phyloP scores from a whole-genome alignment of 2,329 filamentous ascomycete species.

The Colletotrichum navitas region DNA sequence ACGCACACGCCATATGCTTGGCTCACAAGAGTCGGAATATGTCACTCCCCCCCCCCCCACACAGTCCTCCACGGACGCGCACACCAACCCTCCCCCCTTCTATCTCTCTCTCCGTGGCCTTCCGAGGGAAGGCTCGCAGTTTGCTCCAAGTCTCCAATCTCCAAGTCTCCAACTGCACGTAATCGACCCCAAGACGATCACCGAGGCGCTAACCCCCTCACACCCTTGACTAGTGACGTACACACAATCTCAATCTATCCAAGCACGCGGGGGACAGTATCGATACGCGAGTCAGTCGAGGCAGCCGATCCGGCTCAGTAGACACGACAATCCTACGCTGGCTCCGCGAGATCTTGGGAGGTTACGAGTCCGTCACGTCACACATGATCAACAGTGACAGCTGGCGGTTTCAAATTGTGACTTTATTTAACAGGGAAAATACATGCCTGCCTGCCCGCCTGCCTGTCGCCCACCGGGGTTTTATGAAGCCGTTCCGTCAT shows the following conservation, averaged over 20 bases:
- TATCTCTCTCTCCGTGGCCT: background rate
- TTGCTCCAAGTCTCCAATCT: slow-evolving; percentile 15
- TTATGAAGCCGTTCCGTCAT: slow-evolving; percentile 42
- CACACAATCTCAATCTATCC: background rate
- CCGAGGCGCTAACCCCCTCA: background rate
- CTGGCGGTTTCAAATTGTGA: background rate
- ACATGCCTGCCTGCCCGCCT: slow-evolving; percentile 14
- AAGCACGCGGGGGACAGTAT: background rate
- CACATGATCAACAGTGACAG: background rate
- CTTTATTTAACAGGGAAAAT: slow-evolving; percentile 26
- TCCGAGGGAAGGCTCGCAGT: background rate
- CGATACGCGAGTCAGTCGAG: slow-evolving; percentile 11
- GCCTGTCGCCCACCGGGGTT: slow-evolving; percentile 29
- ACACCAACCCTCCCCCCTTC: no score
- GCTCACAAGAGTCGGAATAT: background rate
- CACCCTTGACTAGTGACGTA: slow-evolving; percentile 21
- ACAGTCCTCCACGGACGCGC: background rate
- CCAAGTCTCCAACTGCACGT: background rate
- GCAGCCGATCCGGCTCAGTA: slow-evolving; percentile 2
- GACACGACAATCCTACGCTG: background rate
- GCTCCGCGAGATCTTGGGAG: background rate
- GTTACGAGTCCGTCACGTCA: slow-evolving; percentile 9
- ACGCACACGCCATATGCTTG: background rate
- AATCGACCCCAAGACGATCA: slow-evolving; percentile 13
- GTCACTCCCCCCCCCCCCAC: background rate